Evolutionary conservation across 495 filamentous ascomycete species (phyloP).

Genomic region (Mytilinidion resinicola): DNA sequence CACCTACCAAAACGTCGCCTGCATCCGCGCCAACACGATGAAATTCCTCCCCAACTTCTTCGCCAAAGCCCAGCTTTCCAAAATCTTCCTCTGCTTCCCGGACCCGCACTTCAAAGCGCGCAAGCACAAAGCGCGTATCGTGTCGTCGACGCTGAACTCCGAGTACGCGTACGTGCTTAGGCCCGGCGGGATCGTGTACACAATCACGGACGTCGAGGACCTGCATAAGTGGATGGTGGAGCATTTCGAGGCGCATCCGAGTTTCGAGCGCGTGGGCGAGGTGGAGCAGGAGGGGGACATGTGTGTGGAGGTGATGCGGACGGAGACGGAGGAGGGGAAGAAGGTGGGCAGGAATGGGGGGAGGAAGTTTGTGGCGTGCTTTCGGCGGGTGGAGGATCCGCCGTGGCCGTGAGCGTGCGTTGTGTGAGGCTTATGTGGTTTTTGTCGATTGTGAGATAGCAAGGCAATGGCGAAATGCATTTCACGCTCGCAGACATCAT

Average conservation of each 20-base stretch:
- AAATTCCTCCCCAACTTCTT: slow-evolving; percentile 98
- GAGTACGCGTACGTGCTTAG: slow-evolving; percentile 88
- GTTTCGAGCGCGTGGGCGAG: slow-evolving; percentile 54
- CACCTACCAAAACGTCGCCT: slow-evolving; percentile 77
- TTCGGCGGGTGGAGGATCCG: slow-evolving; percentile 72
- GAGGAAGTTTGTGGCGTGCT: slow-evolving; percentile 80
- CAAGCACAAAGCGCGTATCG: slow-evolving; percentile 94
- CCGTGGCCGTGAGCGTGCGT: slow-evolving; percentile 47
- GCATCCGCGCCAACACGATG: slow-evolving; percentile 90
- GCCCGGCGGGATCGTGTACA: slow-evolving; percentile 83
- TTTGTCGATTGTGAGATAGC: too few relatives aligned
- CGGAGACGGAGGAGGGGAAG: slow-evolving; percentile 92
- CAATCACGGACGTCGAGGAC: slow-evolving; percentile 95
- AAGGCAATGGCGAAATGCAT: too few relatives aligned
- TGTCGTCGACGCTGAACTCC: slow-evolving; percentile 76
- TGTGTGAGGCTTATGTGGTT: neutral
- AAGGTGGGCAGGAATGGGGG: slow-evolving; percentile 91
- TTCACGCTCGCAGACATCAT: too few relatives aligned
- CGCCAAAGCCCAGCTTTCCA: slow-evolving; percentile 61
- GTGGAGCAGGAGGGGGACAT: slow-evolving; percentile 52
- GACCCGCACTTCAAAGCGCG: slow-evolving; percentile 97
- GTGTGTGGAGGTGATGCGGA: slow-evolving; percentile 74
- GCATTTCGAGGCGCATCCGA: slow-evolving; percentile 67
- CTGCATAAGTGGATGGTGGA: slow-evolving; percentile 86
- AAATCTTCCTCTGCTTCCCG: slow-evolving; percentile 96